phyloP scores from a whole-genome alignment of 192 early-diverging fungal genomes.

The Entomortierella chlamydospora region DNA sequence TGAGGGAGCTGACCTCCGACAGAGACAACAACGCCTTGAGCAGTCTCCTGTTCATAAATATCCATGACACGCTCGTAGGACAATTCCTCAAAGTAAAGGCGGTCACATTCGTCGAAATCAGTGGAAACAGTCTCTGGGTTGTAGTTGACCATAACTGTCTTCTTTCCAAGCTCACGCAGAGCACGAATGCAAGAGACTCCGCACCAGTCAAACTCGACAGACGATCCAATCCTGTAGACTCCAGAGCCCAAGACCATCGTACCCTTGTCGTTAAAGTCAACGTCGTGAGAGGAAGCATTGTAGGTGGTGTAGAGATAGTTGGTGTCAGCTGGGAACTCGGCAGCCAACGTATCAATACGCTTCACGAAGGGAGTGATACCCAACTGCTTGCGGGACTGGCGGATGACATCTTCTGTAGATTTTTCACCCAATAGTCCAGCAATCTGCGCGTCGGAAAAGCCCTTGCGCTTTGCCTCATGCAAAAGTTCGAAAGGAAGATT shows the following conservation, averaged over 20 bases:
- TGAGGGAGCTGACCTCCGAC: constrained; percentile 97
- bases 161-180: constrained; percentile 81
- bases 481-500: constrained; percentile 71
- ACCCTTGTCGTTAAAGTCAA: constrained; percentile 87
- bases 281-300: constrained; percentile 89
- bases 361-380: constrained; percentile 92
- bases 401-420: constrained; percentile 74
- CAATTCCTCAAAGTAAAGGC: constrained; percentile 98
- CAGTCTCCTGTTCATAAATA: constrained; percentile 90
- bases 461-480: constrained; percentile 83
- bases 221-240: constrained; percentile 96
- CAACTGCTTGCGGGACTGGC: constrained; percentile 72
- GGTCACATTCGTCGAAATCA: constrained; percentile 98
- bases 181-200: constrained; percentile 84
- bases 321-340: constrained; percentile 95
- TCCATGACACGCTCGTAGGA: constrained; percentile 95
- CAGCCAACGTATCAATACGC: constrained; percentile 95
- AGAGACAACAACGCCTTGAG: constrained; percentile 88
- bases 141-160: constrained; percentile 98
- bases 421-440: constrained; percentile 63
- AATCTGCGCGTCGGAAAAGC: constrained; percentile 93
- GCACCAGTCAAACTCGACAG: constrained; percentile 99
- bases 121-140: constrained; percentile 99
- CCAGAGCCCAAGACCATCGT: constrained; percentile 97
- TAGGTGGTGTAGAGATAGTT: constrained; percentile 99